Evolutionary conservation across 306 rosid species (phyloP).

Genomic region (Albizia julibrissin): DNA sequence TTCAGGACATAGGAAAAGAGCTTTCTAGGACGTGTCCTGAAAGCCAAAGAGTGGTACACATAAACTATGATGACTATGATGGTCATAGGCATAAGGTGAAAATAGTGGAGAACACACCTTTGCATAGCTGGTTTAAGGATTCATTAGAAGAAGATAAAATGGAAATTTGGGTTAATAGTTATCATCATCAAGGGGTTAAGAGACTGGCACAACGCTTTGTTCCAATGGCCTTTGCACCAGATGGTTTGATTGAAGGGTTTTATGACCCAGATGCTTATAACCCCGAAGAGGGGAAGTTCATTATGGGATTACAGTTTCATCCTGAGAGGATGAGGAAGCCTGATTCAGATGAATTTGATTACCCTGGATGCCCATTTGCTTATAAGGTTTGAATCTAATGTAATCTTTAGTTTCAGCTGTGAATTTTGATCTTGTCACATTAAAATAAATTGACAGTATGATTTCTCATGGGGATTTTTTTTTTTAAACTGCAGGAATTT

Average conservation of each 20-base stretch:
- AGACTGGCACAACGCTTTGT: slow-evolving; percentile 79
- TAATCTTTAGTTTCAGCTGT: neutral
- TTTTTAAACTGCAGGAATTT: slow-evolving; percentile 63
- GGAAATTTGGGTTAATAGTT: slow-evolving; percentile 83
- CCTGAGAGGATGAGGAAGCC: slow-evolving; percentile 83
- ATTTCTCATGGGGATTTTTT: neutral
- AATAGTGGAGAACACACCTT: slow-evolving; percentile 73
- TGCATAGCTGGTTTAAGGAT: slow-evolving; percentile 77
- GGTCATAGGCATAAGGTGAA: slow-evolving; percentile 80
- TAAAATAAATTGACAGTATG: neutral
- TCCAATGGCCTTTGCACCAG: slow-evolving; percentile 84
- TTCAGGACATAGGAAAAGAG: slow-evolving; percentile 76
- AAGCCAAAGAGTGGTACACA: slow-evolving; percentile 55
- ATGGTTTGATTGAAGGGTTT: slow-evolving; percentile 87
- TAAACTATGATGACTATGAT: slow-evolving; percentile 83
- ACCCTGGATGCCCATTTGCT: slow-evolving; percentile 84
- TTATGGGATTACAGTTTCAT: slow-evolving; percentile 94
- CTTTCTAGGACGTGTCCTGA: slow-evolving; percentile 42
- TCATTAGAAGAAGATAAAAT: slow-evolving; percentile 56
- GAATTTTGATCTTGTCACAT: neutral
- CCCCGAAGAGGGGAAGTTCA: slow-evolving; percentile 89
- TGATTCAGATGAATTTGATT: slow-evolving; percentile 86
- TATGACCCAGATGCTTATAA: slow-evolving; percentile 89
- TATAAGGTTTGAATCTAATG: slow-evolving; percentile 56
- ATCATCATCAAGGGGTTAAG: slow-evolving; percentile 95